phyloP scores from a whole-genome alignment of 129 eudicot genomes.

The Flaveria sonorensis region DNA sequence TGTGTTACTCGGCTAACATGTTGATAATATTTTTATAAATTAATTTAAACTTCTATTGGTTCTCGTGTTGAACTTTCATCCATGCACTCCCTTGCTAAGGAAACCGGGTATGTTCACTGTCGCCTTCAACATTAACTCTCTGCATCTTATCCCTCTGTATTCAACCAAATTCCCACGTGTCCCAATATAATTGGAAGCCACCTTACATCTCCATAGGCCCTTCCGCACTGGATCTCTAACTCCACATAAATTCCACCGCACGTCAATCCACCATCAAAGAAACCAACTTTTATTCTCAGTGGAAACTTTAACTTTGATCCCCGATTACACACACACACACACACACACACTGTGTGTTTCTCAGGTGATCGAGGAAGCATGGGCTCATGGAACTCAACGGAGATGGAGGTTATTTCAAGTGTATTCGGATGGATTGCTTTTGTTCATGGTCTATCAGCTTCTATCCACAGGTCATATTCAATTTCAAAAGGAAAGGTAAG shows the following conservation, averaged over 20 bases:
- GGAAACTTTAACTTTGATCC: not conserved
- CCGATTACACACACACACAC: not conserved
- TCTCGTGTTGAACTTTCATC: not conserved
- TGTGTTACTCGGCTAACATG: too few species aligned
- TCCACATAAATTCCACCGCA: slow-evolving; percentile 14
- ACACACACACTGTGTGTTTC: not conserved
- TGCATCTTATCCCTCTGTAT: slow-evolving; percentile 18
- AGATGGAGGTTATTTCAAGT: slow-evolving; percentile 56
- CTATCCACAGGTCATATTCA: slow-evolving; percentile 88
- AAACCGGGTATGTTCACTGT: slow-evolving; percentile 20
- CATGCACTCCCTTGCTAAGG: not conserved
- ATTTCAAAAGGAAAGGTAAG: slow-evolving; percentile 83
- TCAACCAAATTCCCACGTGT: slow-evolving; percentile 26
- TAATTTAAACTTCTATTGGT: not conserved
- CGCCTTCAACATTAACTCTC: too few species aligned
- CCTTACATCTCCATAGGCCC: not conserved
- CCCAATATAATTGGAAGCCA: not conserved
- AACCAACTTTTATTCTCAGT: slow-evolving; percentile 7
- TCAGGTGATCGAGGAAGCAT: slow-evolving; percentile 18
- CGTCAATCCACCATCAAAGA: slow-evolving; percentile 10
- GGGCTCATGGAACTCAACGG: slow-evolving; percentile 82
- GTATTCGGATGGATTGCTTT: slow-evolving; percentile 85
- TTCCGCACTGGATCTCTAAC: slow-evolving; percentile 20
- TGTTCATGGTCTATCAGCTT: slow-evolving; percentile 84
- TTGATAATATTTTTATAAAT: too few species aligned